These are phyloP conservation scores for Yamadazyma mexicana DNA, from an alignment of 1,139 yeast genomes.

Conservation along the genomic window DNA sequence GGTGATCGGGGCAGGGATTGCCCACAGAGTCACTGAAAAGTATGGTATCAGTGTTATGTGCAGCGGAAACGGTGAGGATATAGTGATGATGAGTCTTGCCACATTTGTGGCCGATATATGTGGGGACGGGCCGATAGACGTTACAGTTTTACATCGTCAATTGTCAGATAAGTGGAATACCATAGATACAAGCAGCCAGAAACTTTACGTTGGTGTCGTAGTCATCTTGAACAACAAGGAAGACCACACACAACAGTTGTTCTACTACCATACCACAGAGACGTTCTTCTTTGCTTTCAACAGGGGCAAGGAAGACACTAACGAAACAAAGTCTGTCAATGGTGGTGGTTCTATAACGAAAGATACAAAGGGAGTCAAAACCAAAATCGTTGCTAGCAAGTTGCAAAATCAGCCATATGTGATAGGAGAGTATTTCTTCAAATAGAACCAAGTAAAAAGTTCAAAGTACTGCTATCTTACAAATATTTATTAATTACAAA, in stretches of 20 bases:
- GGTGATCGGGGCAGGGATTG: slow-evolving; percentile 46
- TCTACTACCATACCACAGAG: slow-evolving; percentile 46
- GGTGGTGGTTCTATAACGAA: too few relatives aligned
- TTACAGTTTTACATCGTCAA: neutral
- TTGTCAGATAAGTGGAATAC: slow-evolving; percentile 3
- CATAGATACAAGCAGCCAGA: slow-evolving; percentile 1
- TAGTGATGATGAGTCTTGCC: slow-evolving; percentile 43
- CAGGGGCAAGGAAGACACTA: too few relatives aligned
- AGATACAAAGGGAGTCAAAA: too few relatives aligned
- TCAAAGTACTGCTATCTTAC: slow-evolving; percentile 2
- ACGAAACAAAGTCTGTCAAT: too few relatives aligned
- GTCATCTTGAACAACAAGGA: slow-evolving; percentile 19
- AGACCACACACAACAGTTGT: slow-evolving; percentile 17
- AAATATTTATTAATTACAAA: slow-evolving; percentile 22
- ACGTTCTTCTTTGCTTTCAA: slow-evolving; percentile 43
- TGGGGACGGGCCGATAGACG: neutral
- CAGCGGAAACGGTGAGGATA: slow-evolving; percentile 60
- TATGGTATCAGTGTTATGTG: slow-evolving; percentile 41
- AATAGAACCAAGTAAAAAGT: too few relatives aligned
- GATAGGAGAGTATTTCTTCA: slow-evolving; percentile 35
- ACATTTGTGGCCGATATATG: slow-evolving; percentile 17
- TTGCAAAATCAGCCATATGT: slow-evolving; percentile 22
- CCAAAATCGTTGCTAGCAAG: slow-evolving; percentile 31
- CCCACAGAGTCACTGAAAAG: slow-evolving; percentile 15
- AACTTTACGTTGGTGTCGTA: slow-evolving; percentile 36